These are phyloP conservation scores for Mycena maculata DNA, from an alignment of 768 basidiomycete genomes.

Conservation along the genomic window DNA sequence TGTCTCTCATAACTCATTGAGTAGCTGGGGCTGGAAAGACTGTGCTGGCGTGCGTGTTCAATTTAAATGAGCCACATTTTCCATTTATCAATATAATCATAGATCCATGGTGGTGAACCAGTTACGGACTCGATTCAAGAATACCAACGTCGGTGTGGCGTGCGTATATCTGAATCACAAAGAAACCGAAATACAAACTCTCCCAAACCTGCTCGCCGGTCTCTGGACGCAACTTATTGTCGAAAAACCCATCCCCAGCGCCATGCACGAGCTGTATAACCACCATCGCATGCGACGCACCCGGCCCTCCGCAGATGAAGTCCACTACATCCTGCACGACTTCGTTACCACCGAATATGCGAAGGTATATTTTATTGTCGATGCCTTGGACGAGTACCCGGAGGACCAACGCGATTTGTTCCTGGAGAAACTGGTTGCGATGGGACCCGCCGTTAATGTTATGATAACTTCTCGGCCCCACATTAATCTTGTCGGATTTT, in stretches of 20 bases:
- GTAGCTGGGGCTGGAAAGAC: constrained; percentile 5
- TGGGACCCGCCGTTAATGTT: constrained; percentile 1
- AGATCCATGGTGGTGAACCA: constrained; percentile 3
- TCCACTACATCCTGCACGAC: background rate
- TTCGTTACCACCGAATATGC: background rate
- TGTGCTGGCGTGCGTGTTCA: background rate
- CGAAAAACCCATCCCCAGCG: background rate
- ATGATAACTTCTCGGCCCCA: constrained; percentile 19
- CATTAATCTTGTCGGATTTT: background rate
- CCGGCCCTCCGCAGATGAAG: background rate
- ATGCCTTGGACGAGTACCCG: constrained; percentile 25
- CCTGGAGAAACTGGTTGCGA: background rate
- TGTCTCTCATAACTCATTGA: background rate
- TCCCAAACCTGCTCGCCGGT: background rate
- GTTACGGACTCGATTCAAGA: background rate
- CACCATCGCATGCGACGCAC: background rate
- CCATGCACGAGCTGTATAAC: background rate
- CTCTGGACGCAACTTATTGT: background rate
- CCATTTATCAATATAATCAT: background rate
- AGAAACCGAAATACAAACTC: background rate
- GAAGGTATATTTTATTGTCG: constrained; percentile 13
- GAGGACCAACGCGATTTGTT: background rate
- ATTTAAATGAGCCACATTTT: too few relatives aligned
- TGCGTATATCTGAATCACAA: constrained; percentile 5
- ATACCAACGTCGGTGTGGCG: background rate